phyloP scores from a whole-genome alignment of 2,329 filamentous ascomycete species.

The Penicillium sumatraense region DNA sequence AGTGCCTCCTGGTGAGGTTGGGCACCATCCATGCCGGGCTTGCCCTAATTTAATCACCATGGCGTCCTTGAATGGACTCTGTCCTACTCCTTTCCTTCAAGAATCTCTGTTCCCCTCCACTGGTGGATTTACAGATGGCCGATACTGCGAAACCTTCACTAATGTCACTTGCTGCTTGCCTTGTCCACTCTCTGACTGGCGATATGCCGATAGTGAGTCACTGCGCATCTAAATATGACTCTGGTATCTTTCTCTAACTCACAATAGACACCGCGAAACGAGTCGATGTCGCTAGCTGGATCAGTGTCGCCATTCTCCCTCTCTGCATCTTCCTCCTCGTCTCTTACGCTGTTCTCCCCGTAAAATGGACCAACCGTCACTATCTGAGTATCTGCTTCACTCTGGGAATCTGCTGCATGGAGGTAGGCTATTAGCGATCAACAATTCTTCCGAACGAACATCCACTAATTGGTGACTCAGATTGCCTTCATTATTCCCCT shows the following conservation, averaged over 20 bases:
- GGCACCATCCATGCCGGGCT: slow-evolving; percentile 20
- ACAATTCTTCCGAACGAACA: neutral
- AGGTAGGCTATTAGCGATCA: slow-evolving; percentile 59
- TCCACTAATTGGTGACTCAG: slow-evolving; percentile 48
- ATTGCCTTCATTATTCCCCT: slow-evolving; percentile 90
- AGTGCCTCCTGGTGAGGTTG: slow-evolving; percentile 21
- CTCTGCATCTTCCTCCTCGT: slow-evolving; percentile 76
- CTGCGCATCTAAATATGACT: neutral
- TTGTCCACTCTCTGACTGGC: slow-evolving; percentile 83
- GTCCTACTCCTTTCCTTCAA: slow-evolving; percentile 72
- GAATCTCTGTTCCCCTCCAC: slow-evolving; percentile 60
- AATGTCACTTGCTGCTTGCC: slow-evolving; percentile 79
- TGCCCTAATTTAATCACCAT: slow-evolving; percentile 23
- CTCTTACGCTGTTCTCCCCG: slow-evolving; percentile 79
- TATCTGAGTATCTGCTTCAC: slow-evolving; percentile 90
- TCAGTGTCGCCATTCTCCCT: slow-evolving; percentile 75
- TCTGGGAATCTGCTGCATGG: slow-evolving; percentile 75
- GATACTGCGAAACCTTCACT: slow-evolving; percentile 60
- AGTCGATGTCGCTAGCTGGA: slow-evolving; percentile 74
- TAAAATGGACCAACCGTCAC: slow-evolving; percentile 88
- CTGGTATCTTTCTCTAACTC: neutral
- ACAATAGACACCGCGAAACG: slow-evolving; percentile 56
- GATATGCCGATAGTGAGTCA: slow-evolving; percentile 60
- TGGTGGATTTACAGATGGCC: slow-evolving; percentile 67
- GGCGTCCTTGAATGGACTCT: slow-evolving; percentile 52